These are phyloP conservation scores for Eucalyptus curtisii DNA, from an alignment of 345 rosid species.

Conservation along the genomic window DNA sequence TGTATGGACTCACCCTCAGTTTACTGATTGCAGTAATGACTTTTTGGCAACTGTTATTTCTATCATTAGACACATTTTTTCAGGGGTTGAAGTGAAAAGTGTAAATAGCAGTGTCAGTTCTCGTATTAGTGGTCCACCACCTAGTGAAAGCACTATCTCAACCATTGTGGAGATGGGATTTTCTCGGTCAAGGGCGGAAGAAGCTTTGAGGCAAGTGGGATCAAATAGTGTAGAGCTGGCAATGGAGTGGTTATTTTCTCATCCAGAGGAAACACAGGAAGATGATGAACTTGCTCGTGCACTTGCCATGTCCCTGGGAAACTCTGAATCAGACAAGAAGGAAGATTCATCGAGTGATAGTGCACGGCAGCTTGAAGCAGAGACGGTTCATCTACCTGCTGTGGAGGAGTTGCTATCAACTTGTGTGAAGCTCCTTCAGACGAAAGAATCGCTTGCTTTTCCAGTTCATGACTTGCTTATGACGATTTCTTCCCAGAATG, in stretches of 20 bases:
- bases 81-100: conserved; percentile 90
- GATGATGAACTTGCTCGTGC: conserved; percentile 99
- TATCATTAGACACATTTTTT: conserved; percentile 74
- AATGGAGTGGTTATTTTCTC: conserved; percentile 96
- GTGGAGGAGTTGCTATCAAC: conserved; percentile 82
- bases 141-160: conserved; percentile 71
- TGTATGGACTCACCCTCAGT: conserved; percentile 82
- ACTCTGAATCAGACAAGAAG: conserved; percentile 71
- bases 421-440: conserved; percentile 77
- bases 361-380: conserved; percentile 50
- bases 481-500: conserved; percentile 75
- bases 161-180: conserved; percentile 98
- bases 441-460: conserved; percentile 83
- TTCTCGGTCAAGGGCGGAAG: conserved; percentile 88
- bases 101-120: conserved; percentile 31
- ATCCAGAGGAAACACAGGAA: conserved; percentile 83
- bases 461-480: conserved; percentile 84
- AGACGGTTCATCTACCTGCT: conserved; percentile 74
- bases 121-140: conserved; percentile 80
- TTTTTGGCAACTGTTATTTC: conserved; percentile 69
- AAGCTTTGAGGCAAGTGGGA: conserved; percentile 91
- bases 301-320: conserved; percentile 93
- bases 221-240: conserved; percentile 94
- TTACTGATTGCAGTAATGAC: conserved; percentile 70
- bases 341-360: conserved; percentile 38